Evolutionary conservation across 306 rosid genomes (phyloP).

Genomic region (Rosa rugosa): DNA sequence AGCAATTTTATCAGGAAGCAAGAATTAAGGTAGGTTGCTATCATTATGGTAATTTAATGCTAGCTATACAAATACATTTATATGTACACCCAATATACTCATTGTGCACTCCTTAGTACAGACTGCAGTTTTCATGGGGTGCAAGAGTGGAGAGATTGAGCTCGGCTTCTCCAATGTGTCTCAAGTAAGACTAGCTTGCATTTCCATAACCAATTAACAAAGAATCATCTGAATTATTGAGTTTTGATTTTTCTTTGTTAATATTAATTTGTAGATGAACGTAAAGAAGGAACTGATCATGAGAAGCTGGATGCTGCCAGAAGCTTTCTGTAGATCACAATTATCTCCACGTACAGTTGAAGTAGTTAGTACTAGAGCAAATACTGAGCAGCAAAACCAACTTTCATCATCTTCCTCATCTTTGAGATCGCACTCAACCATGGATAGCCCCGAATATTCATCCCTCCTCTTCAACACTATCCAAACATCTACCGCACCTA

Average conservation of each 20-base stretch:
- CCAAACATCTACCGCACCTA: constrained; percentile 30
- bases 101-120: constrained; percentile 24
- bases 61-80: background rate
- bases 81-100: background rate
- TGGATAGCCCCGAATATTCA: constrained; percentile 72
- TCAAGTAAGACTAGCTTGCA: constrained; percentile 45
- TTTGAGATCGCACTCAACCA: constrained; percentile 66
- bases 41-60: background rate
- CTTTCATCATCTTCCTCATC: constrained; percentile 84
- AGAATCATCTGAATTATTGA: background rate
- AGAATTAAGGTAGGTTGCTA: constrained; percentile 62
- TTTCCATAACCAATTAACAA: background rate
- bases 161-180: constrained; percentile 69
- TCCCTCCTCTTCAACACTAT: constrained; percentile 52
- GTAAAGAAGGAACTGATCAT: constrained; percentile 49
- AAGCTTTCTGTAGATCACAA: constrained; percentile 38
- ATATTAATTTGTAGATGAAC: constrained; percentile 38
- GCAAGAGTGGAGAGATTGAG: constrained; percentile 86
- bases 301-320: constrained; percentile 47
- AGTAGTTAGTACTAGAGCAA: background rate
- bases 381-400: constrained; percentile 40
- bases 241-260: background rate
- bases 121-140: constrained; percentile 84
- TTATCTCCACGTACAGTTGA: constrained; percentile 10
- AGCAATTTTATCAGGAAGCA: constrained; percentile 74